Base-by-base conservation (phyloP, 768 basidiomycete species). In the Tricholoma matsutake region DNA sequence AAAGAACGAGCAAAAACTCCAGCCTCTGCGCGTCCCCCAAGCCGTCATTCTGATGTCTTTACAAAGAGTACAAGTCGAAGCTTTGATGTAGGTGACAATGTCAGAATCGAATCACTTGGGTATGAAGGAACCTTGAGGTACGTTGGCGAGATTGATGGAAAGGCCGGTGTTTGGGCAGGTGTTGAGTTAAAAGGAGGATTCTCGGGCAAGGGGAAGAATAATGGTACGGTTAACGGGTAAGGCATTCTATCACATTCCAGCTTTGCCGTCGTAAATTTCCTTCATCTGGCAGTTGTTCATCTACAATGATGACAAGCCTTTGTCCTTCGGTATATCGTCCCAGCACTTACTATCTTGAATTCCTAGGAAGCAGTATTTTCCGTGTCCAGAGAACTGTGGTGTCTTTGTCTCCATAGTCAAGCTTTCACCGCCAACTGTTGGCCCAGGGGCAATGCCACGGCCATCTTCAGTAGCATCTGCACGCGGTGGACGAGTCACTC, bases 201-300 rank as follows among this genome's bases (percentile, higher is more conserved):
- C 70, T 73, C 82, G 16, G 95, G 96, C 18, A 92, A 91, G 72
- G 96, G 96, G 0, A 99, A 98, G 78, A 99, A 99, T 68, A 86
- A 98, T 67, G 96, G 96, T 34, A 84, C 86, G 49, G 95, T 96
- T 4, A 82, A 79, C 63, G 93, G 92, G 96, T 97, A 70, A 79
- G 93, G 81, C 20, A 22, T 57, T 57, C 51, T 63, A 52, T 25
- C 41, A 57, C 56, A 56, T 56, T 20, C 29, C 34, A 54, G 5
- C 45, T 56, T 54, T 55, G 43, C 39, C 43, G 57, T 61, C 43
- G 63, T 34, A 37, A 31, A 34, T 60, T 63, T 43, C 64, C 45
- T 18, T 57, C 53, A 54, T 54, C 54, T 22, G 55, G 18, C 10
- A 34, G 47, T 14, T 14, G 25, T 49, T 29, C 11, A 49, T 29